Conservation (phyloP, 257 asterid genomes). For the Salvia miltiorrhiza region DNA sequence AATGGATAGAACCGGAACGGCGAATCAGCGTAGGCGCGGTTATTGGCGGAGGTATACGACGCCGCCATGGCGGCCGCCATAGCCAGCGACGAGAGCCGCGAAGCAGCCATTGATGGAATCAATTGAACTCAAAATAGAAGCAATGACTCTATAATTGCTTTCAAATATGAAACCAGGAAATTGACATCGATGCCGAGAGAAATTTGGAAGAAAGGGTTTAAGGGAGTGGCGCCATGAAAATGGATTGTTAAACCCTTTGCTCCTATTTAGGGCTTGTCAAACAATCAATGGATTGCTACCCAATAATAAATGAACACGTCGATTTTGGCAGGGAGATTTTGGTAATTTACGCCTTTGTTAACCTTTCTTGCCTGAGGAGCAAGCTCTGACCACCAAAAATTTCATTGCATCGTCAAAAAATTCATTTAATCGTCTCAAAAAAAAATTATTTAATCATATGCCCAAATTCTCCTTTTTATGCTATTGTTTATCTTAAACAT, state of each 20-base stretch:
- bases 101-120: constrained; percentile 34
- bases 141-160: not conserved
- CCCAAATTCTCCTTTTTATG: too few species aligned
- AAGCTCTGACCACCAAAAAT: too few species aligned
- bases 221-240: constrained; percentile 27
- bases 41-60: constrained; percentile 34
- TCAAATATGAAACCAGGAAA: not conserved
- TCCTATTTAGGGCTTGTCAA: constrained; percentile 23
- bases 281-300: not conserved
- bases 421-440: too few species aligned
- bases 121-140: not conserved
- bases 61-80: constrained; percentile 45
- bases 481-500: too few species aligned
- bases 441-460: too few species aligned
- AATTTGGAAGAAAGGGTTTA: constrained; percentile 14
- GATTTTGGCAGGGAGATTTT: not conserved
- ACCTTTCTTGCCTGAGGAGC: too few species aligned
- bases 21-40: constrained; percentile 42
- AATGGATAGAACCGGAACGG: constrained; percentile 53
- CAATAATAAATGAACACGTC: constrained; percentile 12
- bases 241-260: constrained; percentile 30
- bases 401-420: too few species aligned
- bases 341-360: too few species aligned
- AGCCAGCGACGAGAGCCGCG: constrained; percentile 47
- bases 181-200: constrained; percentile 9